A percentile compares a stretch with the other conserved stretches of the same genome.
Evolutionary conservation across 2,329 filamentous ascomycete genomes (phyloP).

Genomic region (Fusarium citri): DNA sequence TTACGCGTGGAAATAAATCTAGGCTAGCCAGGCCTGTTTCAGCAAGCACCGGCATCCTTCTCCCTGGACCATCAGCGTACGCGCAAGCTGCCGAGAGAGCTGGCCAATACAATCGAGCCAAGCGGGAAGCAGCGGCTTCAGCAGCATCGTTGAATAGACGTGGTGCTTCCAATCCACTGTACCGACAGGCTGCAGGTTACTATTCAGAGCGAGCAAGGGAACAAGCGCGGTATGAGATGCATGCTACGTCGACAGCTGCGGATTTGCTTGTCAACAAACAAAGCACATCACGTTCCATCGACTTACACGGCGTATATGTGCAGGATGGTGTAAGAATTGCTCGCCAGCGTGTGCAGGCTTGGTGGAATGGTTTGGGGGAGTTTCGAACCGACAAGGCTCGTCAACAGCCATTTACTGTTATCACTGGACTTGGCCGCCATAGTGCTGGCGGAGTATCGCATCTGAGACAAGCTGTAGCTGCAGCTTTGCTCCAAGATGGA

Average conservation of each 20-base stretch:
- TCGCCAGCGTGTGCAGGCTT: constrained; percentile 71
- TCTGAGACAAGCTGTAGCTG: constrained; percentile 82
- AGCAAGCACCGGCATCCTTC: constrained; percentile 1
- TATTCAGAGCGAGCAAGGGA: constrained; percentile 79
- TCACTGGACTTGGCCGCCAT: constrained; percentile 85
- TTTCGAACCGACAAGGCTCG: constrained; percentile 63
- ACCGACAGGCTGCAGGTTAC: constrained; percentile 79
- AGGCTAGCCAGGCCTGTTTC: constrained; percentile 14
- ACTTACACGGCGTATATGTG: constrained; percentile 87
- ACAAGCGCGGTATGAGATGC: constrained; percentile 66
- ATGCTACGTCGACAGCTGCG: constrained; percentile 73
- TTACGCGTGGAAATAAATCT: constrained; percentile 21
- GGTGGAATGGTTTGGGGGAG: constrained; percentile 83
- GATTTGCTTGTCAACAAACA: constrained; percentile 76
- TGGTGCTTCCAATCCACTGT: constrained; percentile 76
- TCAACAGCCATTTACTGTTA: constrained; percentile 72
- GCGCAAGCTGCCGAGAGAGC: constrained; percentile 47
- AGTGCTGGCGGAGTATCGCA: constrained; percentile 80
- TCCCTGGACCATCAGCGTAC: constrained; percentile 34
- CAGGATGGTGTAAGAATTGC: constrained; percentile 85
- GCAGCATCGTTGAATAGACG: constrained; percentile 58
- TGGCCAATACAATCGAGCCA: constrained; percentile 47
- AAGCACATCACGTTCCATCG: constrained; percentile 71
- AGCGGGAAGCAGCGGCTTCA: constrained; percentile 50
- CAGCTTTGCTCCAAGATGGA: constrained; percentile 78